phyloP scores from a whole-genome alignment of 345 rosid species.

The Boechera stricta region DNA sequence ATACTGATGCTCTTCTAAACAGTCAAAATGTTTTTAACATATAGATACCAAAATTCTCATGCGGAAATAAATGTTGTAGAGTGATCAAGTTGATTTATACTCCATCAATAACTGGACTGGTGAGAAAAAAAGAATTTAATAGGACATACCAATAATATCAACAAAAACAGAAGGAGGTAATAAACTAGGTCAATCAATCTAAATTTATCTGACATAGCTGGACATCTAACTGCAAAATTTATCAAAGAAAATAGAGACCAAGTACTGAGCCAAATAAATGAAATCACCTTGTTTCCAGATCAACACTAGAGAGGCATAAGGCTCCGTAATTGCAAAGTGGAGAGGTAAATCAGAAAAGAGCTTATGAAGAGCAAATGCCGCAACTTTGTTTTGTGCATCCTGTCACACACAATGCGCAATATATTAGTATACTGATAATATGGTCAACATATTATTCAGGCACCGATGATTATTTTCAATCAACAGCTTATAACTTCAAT shows the following conservation, averaged over 20 bases:
- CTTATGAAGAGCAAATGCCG: conserved; percentile 78
- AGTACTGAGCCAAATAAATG: conserved; percentile 23
- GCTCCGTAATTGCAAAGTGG: conserved; percentile 69
- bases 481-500: conserved; percentile 12
- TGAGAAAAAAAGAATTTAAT: background rate
- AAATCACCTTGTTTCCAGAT: conserved; percentile 81
- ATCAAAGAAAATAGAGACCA: background rate
- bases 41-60: conserved; percentile 13
- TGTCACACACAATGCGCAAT: conserved; percentile 43
- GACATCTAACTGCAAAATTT: conserved; percentile 10
- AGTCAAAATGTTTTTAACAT: background rate
- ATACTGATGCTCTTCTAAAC: conserved; percentile 2
- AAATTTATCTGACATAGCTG: no score
- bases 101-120: background rate
- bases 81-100: conserved; percentile 8
- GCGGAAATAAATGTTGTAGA: conserved; percentile 12
- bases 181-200: background rate
- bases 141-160: background rate
- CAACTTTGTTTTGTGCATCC: conserved; percentile 92
- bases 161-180: conserved; percentile 7
- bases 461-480: conserved; percentile 3
- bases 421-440: conserved; percentile 20
- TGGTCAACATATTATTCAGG: conserved; percentile 16
- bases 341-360: conserved; percentile 83
- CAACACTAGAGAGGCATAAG: conserved; percentile 73